Conservation (phyloP, 2,329 filamentous ascomycete species). For the Metarhizium sp. region DNA sequence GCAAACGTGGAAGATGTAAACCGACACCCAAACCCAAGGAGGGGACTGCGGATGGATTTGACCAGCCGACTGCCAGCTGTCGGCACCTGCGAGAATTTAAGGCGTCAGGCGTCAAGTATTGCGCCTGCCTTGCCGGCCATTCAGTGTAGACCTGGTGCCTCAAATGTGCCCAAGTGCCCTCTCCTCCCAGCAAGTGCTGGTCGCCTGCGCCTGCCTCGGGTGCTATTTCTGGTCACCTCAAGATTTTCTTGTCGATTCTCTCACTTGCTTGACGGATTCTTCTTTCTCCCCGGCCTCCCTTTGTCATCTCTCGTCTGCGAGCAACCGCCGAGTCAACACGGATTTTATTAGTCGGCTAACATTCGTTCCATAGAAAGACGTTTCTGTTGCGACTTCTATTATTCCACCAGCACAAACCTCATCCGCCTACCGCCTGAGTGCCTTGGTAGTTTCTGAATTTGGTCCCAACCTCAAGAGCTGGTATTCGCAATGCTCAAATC, state of each 20-base stretch:
- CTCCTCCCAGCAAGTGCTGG: no score
- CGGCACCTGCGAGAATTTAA: background rate
- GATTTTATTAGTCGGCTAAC: no score
- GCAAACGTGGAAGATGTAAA: background rate
- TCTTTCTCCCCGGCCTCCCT: no score
- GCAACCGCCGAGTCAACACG: no score
- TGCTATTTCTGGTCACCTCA: no score
- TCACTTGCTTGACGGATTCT: background rate
- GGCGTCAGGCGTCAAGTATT: no score
- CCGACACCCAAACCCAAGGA: background rate
- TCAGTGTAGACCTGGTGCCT: no score
- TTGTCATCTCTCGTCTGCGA: no score
- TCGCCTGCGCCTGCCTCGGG: no score
- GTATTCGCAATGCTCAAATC: slow-evolving; percentile 23
- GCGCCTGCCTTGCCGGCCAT: no score
- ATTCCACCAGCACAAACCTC: background rate
- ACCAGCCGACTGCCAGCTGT: background rate
- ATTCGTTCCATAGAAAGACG: background rate
- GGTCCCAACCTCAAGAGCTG: background rate
- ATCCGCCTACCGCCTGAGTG: background rate
- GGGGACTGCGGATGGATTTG: background rate
- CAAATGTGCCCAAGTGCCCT: no score
- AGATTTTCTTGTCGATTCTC: background rate
- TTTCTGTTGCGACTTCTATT: background rate
- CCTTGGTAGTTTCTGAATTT: background rate